Base-by-base conservation (phyloP, 1,139 yeast genomes). In the Wickerhamomyces sp. region DNA sequence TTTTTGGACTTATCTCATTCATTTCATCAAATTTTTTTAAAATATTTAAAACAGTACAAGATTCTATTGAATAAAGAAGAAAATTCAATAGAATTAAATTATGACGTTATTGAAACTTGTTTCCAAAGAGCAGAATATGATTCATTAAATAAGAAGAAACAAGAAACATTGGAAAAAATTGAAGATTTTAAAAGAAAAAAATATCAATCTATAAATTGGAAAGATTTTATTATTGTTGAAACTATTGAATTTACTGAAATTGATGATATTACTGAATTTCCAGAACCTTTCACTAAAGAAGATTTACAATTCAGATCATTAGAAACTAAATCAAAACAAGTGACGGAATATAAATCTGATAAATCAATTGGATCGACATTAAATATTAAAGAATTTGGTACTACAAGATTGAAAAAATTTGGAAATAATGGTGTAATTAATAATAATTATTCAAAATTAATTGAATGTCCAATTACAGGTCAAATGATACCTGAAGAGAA, bases 181-280 rank as follows among this genome's bases (percentile, higher is more conserved):
- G 55, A 64, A 45, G 67, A 67, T 49, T 52, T 67, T 43, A 74
- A 75, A 43, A 65, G 70, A 52, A 48, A 79, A 29, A 81, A 78
- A 40, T 87, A 75, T 65, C 91, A 94, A 0, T 78, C 84, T 31
- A 83, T 89, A 27, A 91, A 91, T 63, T 93, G 99, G 99, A 83
- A 83, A 50, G 88, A 86, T 51, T 90, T 90, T 59, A 69, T 74
- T 2, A 70, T 89, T 15, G 85, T 86, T 4, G 90, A 83, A 42
- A 79, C 83, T 2, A 71, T 89, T 11, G 78, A 75, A 44, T 84
- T 90, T 56, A 80, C 79, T 35, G 81, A 79, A 2, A 70, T 81
- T 1, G 96, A 88, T 61, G 72, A 73, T 45, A 80, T 76, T 14
- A 74, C 76, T 9, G 84, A 79, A 44, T 66, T 85, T 46, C 79